These are phyloP conservation scores for Toxoplasma gondii DNA, from an alignment of 169 alveolate species.

Conservation along the genomic window DNA sequence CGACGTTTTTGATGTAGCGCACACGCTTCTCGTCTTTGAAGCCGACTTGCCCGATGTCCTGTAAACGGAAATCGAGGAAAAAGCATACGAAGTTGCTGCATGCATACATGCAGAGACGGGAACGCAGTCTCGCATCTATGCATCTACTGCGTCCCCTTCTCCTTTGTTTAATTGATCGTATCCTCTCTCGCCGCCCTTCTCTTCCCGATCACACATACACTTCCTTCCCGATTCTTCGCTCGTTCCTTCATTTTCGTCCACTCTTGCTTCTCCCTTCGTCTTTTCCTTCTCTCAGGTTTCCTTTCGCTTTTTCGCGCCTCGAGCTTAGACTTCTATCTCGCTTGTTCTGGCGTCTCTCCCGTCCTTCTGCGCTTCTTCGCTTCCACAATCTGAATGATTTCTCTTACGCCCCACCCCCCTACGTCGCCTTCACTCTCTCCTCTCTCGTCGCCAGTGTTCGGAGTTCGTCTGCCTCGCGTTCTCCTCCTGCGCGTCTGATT, in stretches of 20 bases:
- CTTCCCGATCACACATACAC: neutral
- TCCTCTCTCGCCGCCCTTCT: neutral
- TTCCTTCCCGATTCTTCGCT: neutral
- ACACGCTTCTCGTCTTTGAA: slow-evolving; percentile 51
- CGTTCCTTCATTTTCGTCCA: neutral
- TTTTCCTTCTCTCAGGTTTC: neutral
- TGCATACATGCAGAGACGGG: neutral
- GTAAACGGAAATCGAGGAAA: neutral
- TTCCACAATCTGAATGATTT: no score
- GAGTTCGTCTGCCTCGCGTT: neutral
- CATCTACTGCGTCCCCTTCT: neutral
- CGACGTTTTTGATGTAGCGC: slow-evolving; percentile 25
- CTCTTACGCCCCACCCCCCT: no score
- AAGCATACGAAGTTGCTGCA: no score
- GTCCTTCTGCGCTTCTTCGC: no score
- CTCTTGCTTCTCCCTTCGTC: neutral
- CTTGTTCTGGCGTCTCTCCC: no score
- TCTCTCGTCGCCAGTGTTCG: neutral
- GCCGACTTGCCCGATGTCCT: slow-evolving; percentile 80
- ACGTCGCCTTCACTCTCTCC: neutral
- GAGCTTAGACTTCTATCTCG: no score
- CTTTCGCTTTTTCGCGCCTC: neutral
- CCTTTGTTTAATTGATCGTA: neutral
- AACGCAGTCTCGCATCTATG: neutral
- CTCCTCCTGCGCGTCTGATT: neutral